phyloP scores from a whole-genome alignment of 2,329 filamentous ascomycete genomes.

The Fusarium nelsonii region DNA sequence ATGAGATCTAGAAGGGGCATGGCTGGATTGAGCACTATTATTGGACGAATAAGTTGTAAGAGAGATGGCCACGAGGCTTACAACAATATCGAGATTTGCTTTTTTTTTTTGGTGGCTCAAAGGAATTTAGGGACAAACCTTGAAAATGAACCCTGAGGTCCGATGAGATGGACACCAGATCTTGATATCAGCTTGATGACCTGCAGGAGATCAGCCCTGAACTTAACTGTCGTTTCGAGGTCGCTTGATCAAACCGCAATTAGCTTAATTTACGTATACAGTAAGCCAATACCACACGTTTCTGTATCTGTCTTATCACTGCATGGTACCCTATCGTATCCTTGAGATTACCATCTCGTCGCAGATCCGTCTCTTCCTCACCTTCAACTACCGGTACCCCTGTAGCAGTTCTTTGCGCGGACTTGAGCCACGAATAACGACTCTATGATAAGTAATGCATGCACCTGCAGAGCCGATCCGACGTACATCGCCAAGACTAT shows the following conservation, averaged over 20 bases:
- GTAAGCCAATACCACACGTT: background rate
- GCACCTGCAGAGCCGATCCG: background rate
- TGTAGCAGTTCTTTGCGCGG: background rate
- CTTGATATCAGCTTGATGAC: constrained; percentile 1
- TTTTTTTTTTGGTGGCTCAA: constrained; percentile 19
- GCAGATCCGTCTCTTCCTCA: background rate
- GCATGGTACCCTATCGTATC: background rate
- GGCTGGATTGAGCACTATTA: constrained; percentile 27
- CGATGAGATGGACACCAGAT: background rate
- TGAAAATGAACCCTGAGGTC: background rate
- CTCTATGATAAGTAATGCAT: background rate
- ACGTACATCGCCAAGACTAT: background rate
- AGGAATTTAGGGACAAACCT: constrained; percentile 3
- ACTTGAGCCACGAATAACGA: background rate
- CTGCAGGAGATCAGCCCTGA: constrained; percentile 11
- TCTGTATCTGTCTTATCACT: background rate
- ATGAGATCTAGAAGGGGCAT: constrained; percentile 33
- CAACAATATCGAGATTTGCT: background rate
- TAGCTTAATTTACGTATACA: background rate
- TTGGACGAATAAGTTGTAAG: constrained; percentile 21
- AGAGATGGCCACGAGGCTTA: constrained; percentile 29
- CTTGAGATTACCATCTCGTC: background rate
- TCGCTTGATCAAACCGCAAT: background rate
- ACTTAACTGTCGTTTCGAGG: background rate
- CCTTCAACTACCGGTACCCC: background rate